A percentile compares a stretch with the other conserved stretches of the same genome.
phyloP scores from a whole-genome alignment of 306 rosid species.

The Cucumis hystrix region DNA sequence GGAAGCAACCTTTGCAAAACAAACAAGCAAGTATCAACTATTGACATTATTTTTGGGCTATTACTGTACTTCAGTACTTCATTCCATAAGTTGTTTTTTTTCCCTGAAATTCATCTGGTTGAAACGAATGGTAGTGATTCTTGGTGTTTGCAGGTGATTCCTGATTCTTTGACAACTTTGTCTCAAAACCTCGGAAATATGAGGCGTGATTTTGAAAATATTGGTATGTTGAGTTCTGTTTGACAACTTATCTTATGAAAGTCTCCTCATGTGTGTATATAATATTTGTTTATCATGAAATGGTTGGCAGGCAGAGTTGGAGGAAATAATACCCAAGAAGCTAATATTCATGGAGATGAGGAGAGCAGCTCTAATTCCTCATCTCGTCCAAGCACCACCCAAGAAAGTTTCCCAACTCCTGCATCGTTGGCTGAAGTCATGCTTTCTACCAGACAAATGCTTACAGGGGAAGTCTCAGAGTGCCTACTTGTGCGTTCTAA shows the following conservation, averaged over 20 bases:
- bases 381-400: constrained; percentile 23
- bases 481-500: constrained; percentile 55
- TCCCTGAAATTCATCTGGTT: not conserved
- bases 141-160: constrained; percentile 62
- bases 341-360: constrained; percentile 23
- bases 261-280: not conserved
- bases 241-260: constrained; percentile 2
- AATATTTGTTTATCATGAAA: not conserved
- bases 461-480: constrained; percentile 54
- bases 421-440: constrained; percentile 80
- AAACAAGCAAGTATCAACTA: not conserved
- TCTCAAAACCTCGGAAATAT: constrained; percentile 55
- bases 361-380: constrained; percentile 35
- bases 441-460: constrained; percentile 62
- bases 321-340: constrained; percentile 31
- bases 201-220: constrained; percentile 51
- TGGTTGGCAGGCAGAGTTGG: constrained; percentile 55
- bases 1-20: not conserved
- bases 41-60: not conserved
- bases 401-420: constrained; percentile 57
- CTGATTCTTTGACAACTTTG: constrained; percentile 85
- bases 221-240: constrained; percentile 41
- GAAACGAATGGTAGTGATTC: constrained; percentile 1
- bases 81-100: not conserved
- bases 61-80: not conserved